phyloP scores from a whole-genome alignment of 2,329 filamentous ascomycete genomes.

The Eutypella sp. region DNA sequence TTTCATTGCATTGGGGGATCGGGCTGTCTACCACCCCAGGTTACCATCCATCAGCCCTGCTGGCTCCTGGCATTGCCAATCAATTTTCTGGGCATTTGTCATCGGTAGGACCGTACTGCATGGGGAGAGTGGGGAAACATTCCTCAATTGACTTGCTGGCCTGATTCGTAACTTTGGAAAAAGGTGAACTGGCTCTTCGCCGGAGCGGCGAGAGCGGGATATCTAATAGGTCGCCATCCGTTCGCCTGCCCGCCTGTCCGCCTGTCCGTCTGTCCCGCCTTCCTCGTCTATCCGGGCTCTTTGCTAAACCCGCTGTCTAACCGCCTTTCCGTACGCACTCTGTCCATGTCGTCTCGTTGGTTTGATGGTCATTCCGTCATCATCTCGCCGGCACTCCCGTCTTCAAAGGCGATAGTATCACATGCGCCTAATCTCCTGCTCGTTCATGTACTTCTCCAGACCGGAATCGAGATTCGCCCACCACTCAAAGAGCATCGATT shows the following conservation, averaged over 20 bases:
- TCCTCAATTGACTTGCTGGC: not conserved
- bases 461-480: slow-evolving; percentile 81
- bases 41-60: too few relatives aligned
- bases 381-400: not conserved
- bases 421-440: slow-evolving; percentile 87
- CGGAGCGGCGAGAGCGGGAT: not conserved
- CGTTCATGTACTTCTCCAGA: slow-evolving; percentile 79
- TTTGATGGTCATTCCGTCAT: not conserved
- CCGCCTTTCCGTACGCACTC: not conserved
- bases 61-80: not conserved
- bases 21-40: too few relatives aligned
- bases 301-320: not conserved
- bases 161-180: not conserved
- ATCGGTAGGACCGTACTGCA: too few relatives aligned
- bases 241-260: too few relatives aligned
- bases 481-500: slow-evolving; percentile 97
- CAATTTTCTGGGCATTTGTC: too few relatives aligned
- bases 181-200: not conserved
- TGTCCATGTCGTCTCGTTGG: not conserved
- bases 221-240: not conserved
- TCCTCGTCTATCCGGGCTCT: too few relatives aligned
- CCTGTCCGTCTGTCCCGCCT: too few relatives aligned
- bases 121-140: not conserved
- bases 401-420: slow-evolving; percentile 5
- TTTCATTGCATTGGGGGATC: not conserved